Conservation (phyloP, 352 stramenopile genomes). For the Globisporangium splendens region DNA sequence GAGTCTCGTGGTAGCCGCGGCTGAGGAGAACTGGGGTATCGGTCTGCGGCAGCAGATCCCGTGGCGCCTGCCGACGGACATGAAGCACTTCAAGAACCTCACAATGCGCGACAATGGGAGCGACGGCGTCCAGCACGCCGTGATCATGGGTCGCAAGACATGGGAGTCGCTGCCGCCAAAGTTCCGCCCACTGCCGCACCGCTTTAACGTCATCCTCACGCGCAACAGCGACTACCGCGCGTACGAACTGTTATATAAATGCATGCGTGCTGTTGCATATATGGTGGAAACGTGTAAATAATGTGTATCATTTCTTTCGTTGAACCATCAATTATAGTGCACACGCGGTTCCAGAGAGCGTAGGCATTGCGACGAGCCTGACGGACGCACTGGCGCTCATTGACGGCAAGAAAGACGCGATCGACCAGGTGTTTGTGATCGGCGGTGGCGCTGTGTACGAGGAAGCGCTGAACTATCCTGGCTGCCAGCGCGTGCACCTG, state of each 20-base stretch:
- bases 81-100: slow-evolving; percentile 96
- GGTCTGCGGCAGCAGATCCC: slow-evolving; percentile 86
- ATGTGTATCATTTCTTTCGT: neutral
- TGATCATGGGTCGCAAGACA: slow-evolving; percentile 99
- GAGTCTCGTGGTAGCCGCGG: slow-evolving; percentile 86
- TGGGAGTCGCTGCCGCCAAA: slow-evolving; percentile 98
- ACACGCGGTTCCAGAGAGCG: slow-evolving; percentile 58
- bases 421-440: slow-evolving; percentile 97
- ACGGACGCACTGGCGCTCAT: slow-evolving; percentile 90
- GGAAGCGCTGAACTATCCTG: slow-evolving; percentile 83
- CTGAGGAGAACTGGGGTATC: slow-evolving; percentile 85
- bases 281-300: neutral
- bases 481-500: slow-evolving; percentile 87
- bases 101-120: slow-evolving; percentile 48
- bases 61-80: slow-evolving; percentile 94
- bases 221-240: slow-evolving; percentile 56
- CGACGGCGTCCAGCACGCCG: slow-evolving; percentile 84
- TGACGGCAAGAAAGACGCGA: slow-evolving; percentile 46
- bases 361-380: slow-evolving; percentile 87
- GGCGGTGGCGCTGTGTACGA: slow-evolving; percentile 94
- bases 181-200: slow-evolving; percentile 93
- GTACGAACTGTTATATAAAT: neutral
- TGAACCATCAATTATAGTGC: neutral
- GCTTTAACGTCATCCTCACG: slow-evolving; percentile 96
- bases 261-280: neutral